Conservation (phyloP, 768 basidiomycete species). For the Tephrocybe sp. region DNA sequence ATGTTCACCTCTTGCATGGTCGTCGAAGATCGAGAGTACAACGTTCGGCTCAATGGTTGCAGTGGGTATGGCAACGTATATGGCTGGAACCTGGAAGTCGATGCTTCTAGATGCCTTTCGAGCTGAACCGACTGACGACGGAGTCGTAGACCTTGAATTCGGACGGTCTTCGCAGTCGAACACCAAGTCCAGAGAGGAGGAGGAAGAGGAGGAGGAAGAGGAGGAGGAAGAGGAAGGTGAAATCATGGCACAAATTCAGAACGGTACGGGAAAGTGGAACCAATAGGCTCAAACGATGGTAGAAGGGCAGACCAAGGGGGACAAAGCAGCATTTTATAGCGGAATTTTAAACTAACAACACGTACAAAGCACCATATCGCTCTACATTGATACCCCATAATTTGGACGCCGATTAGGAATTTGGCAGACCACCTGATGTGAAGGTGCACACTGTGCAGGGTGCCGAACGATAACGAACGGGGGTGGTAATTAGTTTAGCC, state of each 20-base stretch:
- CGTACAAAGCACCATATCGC: conserved; percentile 20
- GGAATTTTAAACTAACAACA: conserved; percentile 20
- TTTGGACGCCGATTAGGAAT: conserved; percentile 1
- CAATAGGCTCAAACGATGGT: not conserved
- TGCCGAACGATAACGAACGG: conserved; percentile 6
- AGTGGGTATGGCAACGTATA: conserved; percentile 25
- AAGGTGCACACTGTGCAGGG: not conserved
- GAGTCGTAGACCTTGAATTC: conserved; percentile 35
- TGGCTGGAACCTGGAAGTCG: conserved; percentile 15
- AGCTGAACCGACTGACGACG: conserved; percentile 21
- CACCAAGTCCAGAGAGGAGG: conserved; percentile 32
- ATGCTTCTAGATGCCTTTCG: conserved; percentile 18
- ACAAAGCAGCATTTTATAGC: conserved; percentile 28
- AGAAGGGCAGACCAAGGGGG: conserved; percentile 1
- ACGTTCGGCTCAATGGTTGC: conserved; percentile 18
- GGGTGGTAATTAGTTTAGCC: conserved; percentile 2
- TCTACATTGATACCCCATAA: conserved; percentile 11
- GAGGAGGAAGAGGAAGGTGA: conserved; percentile 31
- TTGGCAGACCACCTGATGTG: conserved; percentile 1
- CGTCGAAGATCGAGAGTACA: conserved; percentile 30
- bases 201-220: conserved; percentile 29
- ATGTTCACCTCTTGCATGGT: conserved; percentile 28
- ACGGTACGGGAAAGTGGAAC: not conserved
- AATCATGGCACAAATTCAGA: conserved; percentile 11
- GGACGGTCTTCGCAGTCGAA: conserved; percentile 31